These are phyloP conservation scores for Tolypocladium guangdongense DNA, from an alignment of 2,329 filamentous ascomycete genomes.

Conservation along the genomic window DNA sequence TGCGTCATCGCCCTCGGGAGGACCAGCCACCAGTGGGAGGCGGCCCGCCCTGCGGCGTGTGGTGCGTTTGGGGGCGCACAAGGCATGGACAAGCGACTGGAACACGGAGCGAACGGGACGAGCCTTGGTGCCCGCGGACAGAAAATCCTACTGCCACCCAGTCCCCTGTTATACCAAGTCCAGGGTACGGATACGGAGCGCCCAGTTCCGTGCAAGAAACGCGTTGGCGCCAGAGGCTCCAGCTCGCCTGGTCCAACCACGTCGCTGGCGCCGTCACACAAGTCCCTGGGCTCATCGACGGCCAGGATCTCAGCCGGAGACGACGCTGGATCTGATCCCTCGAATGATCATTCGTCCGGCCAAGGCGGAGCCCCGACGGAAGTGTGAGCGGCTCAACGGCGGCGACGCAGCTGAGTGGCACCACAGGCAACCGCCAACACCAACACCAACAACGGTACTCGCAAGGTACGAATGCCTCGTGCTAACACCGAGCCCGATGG, in stretches of 20 bases:
- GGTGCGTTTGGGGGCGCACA: neutral
- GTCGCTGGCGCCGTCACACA: neutral
- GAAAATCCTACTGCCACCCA: neutral
- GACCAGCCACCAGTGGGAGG: neutral
- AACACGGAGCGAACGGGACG: conserved; percentile 18
- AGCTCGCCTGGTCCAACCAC: neutral
- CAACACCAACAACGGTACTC: neutral
- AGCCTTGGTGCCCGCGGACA: conserved; percentile 17
- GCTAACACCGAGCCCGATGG: neutral
- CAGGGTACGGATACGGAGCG: neutral
- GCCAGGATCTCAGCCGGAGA: neutral
- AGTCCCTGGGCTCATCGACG: neutral
- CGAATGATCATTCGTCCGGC: neutral
- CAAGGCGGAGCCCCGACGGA: neutral
- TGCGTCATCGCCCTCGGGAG: conserved; percentile 1
- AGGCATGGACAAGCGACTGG: neutral
- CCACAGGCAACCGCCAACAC: neutral
- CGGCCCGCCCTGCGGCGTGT: neutral
- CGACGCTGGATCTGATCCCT: neutral
- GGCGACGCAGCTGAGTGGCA: neutral
- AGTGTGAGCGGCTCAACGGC: neutral
- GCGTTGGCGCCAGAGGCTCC: neutral
- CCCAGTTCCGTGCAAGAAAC: neutral
- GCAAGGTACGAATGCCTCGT: neutral
- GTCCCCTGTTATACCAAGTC: neutral